These are phyloP conservation scores for Sporothrix pallida DNA, from an alignment of 2,329 filamentous ascomycete genomes.

Conservation along the genomic window DNA sequence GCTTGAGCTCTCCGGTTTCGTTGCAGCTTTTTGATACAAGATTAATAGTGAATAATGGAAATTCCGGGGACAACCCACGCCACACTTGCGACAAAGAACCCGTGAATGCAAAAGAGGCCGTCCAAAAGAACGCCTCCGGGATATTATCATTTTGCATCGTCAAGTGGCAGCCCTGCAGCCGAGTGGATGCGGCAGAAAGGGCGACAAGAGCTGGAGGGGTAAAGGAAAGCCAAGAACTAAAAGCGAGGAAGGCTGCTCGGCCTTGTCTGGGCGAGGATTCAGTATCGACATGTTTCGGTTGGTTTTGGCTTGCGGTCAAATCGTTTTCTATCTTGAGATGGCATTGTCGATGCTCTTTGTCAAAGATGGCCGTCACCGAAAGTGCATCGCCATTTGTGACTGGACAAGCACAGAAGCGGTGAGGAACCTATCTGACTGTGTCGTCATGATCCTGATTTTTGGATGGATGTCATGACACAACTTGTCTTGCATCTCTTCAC, in stretches of 20 bases:
- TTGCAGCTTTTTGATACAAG: background rate
- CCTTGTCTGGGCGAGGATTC: slow-evolving; percentile 1
- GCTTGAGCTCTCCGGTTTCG: background rate
- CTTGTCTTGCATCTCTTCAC: background rate
- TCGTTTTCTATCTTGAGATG: background rate
- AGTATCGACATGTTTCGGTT: background rate
- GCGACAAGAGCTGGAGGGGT: slow-evolving; percentile 3
- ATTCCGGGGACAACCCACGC: slow-evolving; percentile 19
- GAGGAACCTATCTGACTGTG: background rate
- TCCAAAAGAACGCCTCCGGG: slow-evolving; percentile 12
- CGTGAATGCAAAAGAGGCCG: background rate
- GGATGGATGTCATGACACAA: background rate
- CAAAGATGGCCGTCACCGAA: slow-evolving; percentile 1
- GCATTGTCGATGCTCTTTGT: slow-evolving; percentile 1
- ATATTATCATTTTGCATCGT: slow-evolving; percentile 20
- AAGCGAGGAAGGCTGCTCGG: slow-evolving; percentile 1
- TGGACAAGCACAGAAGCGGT: background rate
- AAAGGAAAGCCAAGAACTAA: background rate
- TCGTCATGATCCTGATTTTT: background rate
- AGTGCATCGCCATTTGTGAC: background rate
- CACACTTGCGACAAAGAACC: background rate
- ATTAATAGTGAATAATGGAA: slow-evolving; percentile 29
- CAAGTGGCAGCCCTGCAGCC: slow-evolving; percentile 9
- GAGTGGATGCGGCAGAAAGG: background rate
- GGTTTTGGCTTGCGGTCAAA: background rate